Evolutionary conservation across 768 basidiomycete species (phyloP), one percentile per base, ranked within the genome.

Genomic region (Leccinum disarticulatum): DNA sequence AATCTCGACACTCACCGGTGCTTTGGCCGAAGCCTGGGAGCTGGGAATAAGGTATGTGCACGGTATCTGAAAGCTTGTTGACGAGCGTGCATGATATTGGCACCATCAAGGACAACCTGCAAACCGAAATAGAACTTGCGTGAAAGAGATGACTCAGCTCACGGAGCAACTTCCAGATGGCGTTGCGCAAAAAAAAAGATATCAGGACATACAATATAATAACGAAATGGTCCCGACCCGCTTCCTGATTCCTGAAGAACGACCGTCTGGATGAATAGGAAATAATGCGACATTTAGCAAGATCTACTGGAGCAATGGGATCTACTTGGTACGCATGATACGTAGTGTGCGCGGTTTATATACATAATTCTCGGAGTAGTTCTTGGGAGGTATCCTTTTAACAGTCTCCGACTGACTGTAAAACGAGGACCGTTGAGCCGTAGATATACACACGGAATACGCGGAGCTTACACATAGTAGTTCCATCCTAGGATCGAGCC

Each of bases 251-350:
- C 33, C 1, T 13, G 33, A 13, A 33, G 33, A 33, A 33, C 33
- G 13, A 33, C 33, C 33, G 33, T 33, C 33, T 19, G 46, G 6
- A 6, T 46, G 4, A n/a, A 46, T 46, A 46, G 19, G 43, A 46
- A 22, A 22, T 13, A 46, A 19, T 19, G 43, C 3, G 10, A 22
- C 19, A 46, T 19, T 46, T 10, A 19, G 43, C 43, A 11, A 22
- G 43, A 46, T 46, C 43, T 46, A 19, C 1, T 22, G 43, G 22
- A 14, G 46, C 11, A 47, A 47, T 19, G 22, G 9, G 38, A 55
- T 83, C 83, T 94, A 98, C 82, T 98, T 98, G 54, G 95, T 98
- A 72, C 90, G 88, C 74, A 83, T 77, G 67, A 95, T 90, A 61
- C 95, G 84, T 57, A 98, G 80, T 66, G 83, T 90, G 68, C 84